Evolutionary conservation across 192 early-diverging fungal species (phyloP).

Genomic region (Linnemannia elongata): DNA sequence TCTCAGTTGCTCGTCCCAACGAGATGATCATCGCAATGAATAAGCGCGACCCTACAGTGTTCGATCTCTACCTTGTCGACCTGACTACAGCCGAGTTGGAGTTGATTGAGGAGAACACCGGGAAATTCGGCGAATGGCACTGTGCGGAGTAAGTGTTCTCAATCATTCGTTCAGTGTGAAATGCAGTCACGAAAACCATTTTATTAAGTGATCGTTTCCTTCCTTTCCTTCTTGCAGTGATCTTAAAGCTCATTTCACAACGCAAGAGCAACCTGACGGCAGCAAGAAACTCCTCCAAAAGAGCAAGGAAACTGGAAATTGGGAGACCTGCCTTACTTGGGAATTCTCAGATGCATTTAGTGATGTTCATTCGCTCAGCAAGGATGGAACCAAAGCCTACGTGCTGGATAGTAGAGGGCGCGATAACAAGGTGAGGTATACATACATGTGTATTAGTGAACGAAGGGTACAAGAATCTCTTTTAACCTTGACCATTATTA

Average conservation of each 20-base stretch:
- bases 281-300: slow-evolving; percentile 14
- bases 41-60: slow-evolving; percentile 38
- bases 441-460: too few species aligned
- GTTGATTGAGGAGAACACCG: slow-evolving; percentile 43
- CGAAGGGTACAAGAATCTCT: neutral
- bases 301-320: slow-evolving; percentile 19
- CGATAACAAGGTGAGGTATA: slow-evolving; percentile 25
- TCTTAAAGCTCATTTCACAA: slow-evolving; percentile 16
- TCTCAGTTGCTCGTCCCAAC: slow-evolving; percentile 35
- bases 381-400: slow-evolving; percentile 25
- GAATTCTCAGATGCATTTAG: slow-evolving; percentile 10
- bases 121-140: neutral
- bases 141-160: slow-evolving; percentile 17
- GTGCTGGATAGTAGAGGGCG: slow-evolving; percentile 23
- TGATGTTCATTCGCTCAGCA: slow-evolving; percentile 11
- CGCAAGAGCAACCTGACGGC: slow-evolving; percentile 20
- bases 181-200: neutral
- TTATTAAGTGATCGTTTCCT: neutral
- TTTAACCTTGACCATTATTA: neutral
- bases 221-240: slow-evolving; percentile 5
- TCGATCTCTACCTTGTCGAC: slow-evolving; percentile 40
- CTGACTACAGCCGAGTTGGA: slow-evolving; percentile 43
- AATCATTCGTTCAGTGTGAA: neutral
- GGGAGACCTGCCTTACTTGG: slow-evolving; percentile 6
- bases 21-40: slow-evolving; percentile 45